A percentile compares a stretch with the other conserved stretches of the same genome.
phyloP scores from a whole-genome alignment of 2,329 filamentous ascomycete genomes.

The Phaeomoniella chlamydospora region DNA sequence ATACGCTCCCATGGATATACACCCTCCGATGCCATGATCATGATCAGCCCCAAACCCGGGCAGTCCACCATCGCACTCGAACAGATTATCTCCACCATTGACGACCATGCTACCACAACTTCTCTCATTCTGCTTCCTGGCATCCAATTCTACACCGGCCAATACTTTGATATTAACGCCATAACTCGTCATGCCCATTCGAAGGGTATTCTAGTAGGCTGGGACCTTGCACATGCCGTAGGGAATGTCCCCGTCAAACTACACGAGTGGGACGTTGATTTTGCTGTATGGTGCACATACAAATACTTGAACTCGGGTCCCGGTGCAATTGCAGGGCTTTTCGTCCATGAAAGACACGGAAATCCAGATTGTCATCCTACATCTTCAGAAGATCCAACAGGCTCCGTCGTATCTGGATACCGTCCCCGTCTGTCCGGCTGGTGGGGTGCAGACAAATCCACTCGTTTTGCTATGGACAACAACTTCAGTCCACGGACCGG shows the following conservation, averaged over 20 bases:
- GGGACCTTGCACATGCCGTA: slow-evolving; percentile 77
- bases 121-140: slow-evolving; percentile 71
- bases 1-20: slow-evolving; percentile 55
- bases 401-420: slow-evolving; percentile 1
- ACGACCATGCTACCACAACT: slow-evolving; percentile 55
- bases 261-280: slow-evolving; percentile 84
- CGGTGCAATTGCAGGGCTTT: slow-evolving; percentile 64
- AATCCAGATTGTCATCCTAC: slow-evolving; percentile 26
- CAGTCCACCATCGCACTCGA: slow-evolving; percentile 53
- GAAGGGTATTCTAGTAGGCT: slow-evolving; percentile 60
- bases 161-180: slow-evolving; percentile 65
- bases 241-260: slow-evolving; percentile 69
- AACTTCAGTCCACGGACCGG: slow-evolving; percentile 62
- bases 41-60: slow-evolving; percentile 47
- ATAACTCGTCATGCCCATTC: slow-evolving; percentile 67
- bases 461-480: slow-evolving; percentile 74
- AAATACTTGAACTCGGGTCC: slow-evolving; percentile 86
- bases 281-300: slow-evolving; percentile 87
- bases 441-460: slow-evolving; percentile 71
- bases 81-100: slow-evolving; percentile 58
- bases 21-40: slow-evolving; percentile 54
- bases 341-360: slow-evolving; percentile 65
- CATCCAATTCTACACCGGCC: slow-evolving; percentile 85
- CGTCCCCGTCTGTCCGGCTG: slow-evolving; percentile 55
- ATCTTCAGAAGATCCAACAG: not conserved